Base-by-base conservation (phyloP, 2,329 filamentous ascomycete species). In the Botrytis elliptica region DNA sequence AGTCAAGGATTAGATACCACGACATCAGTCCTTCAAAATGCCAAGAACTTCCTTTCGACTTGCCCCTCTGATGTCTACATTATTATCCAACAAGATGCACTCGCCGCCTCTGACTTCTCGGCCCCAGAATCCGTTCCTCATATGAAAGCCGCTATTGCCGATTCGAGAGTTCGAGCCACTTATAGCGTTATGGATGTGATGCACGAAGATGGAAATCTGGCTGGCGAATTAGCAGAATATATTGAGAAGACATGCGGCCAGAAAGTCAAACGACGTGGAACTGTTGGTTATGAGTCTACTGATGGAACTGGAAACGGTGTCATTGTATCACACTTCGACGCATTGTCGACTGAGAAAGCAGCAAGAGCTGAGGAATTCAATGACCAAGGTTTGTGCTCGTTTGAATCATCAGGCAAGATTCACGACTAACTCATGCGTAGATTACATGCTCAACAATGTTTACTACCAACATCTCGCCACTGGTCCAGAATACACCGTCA, bases 21-120 rank as follows among this genome's bases (percentile, higher is more conserved):
- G 2, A 36, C 71, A n/a, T 55, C 76, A 3, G 74, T 80, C 3
- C 64, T 81, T 10, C 36, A 76, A 7, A 71, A 73, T 6, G 71
- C 77, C 2, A 79, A 78, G 52, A 57, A 83, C n/a, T 80, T 90
- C 69, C 87, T 97, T 40, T 84, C 86, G 57, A 82, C 84, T 71
- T 97, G 94, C 83, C 91, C 92, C 3, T 94, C 92, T 33, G 87
- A 90, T 69, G 88, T 88, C 78, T 97, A 97, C 83, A 84, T 97
- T 73, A 82, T 98, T 77, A 88, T 97, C 75, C 89, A 90, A 44
- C 94, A 97, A 81, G 90, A 92, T 18, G 92, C 92, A 77, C 86
- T 94, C 73, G 90, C 91, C 77, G 88, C 90, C 60, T 85, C 86
- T 75, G 93, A 97, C 82, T 90, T 95, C 79, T 83, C 84, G 84